Evolutionary conservation across 306 rosid species (phyloP).

Genomic region (Casuarina cunninghamiana): DNA sequence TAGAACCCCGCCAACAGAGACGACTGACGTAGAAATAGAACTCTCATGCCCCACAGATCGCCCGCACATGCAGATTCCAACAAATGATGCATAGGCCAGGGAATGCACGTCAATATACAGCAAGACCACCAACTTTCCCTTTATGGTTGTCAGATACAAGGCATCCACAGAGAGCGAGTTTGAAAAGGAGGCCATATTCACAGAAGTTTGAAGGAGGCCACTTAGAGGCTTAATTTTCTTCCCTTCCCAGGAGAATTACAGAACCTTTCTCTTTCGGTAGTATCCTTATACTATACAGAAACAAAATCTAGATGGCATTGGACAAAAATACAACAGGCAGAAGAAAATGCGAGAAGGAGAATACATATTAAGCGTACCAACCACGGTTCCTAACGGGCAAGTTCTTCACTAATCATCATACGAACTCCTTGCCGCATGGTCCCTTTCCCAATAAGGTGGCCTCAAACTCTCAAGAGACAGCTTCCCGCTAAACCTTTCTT

Average conservation of each 20-base stretch:
- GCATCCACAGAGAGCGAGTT: too few species aligned
- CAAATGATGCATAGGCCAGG: too few species aligned
- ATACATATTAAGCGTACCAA: constrained; percentile 35
- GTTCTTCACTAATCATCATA: constrained; percentile 53
- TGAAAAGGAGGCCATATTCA: background rate
- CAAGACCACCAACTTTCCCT: too few species aligned
- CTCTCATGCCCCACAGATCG: too few species aligned
- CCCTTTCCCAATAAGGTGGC: constrained; percentile 69
- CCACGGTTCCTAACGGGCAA: constrained; percentile 15
- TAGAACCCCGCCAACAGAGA: too few species aligned
- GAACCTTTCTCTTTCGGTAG: constrained; percentile 42
- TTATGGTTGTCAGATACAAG: too few species aligned
- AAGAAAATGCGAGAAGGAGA: constrained; percentile 23
- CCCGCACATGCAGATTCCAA: too few species aligned
- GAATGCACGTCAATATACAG: too few species aligned
- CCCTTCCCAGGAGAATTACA: constrained; percentile 44
- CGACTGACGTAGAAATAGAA: too few species aligned
- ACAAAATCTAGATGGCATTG: constrained; percentile 41
- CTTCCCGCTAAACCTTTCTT: constrained; percentile 65
- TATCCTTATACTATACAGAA: constrained; percentile 63
- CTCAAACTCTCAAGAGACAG: constrained; percentile 59
- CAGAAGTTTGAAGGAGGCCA: constrained; percentile 22
- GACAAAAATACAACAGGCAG: constrained; percentile 27
- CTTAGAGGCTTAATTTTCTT: constrained; percentile 33
- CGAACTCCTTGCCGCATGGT: constrained; percentile 49